Base-by-base conservation (phyloP, 2,329 filamentous ascomycete genomes). In the Akanthomyces dipterigenus region DNA sequence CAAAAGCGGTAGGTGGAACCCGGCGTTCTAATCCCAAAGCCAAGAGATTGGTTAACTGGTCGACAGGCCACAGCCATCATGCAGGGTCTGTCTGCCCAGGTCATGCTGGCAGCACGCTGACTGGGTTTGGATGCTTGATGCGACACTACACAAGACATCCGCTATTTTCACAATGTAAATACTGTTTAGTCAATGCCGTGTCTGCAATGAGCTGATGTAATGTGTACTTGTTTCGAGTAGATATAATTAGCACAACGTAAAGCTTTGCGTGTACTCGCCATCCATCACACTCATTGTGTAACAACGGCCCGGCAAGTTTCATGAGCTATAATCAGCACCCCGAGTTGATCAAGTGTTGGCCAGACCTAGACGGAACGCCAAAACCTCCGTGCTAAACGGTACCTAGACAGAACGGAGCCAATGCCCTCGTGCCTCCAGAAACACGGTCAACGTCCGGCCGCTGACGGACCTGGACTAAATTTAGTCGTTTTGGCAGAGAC, bases 361-460 rank as follows among this genome's bases (percentile, higher is more conserved):
- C 49, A 36, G n/a, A 51, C 38, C 49, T 51, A 51, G 28, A 51
- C 22, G 20, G 11, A 26, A 16, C 16, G 22, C 16, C 34, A 54
- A 50, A 1, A 7, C 31, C 31, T 9, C 31, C 31, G 31, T 34
- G 31, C 31, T 9, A 34, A 50, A 42, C 50, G 36, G 20, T 18
- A 38, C 22, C 50, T 38, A 28, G 50, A 34, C 50, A 54, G 18
- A 26, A 54, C n/a, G 31, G 34, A 36, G 48, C 48, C 31, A 51
- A 36, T 42, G 36, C 51, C n/a, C 22, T 24, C 50, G 14, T 49
- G 55, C 31, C 16, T 16, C 49, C 43, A 57, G 31, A 8, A 57
- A 49, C 42, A 28, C 55, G 55, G 55, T 22, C 55, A 57, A 49
- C 55, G 55, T 57, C 55, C 55, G 55, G 31, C 40, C 48, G 36